phyloP scores from a whole-genome alignment of 1,284 basidiomycete species.

The Xerocomus nothofagi region DNA sequence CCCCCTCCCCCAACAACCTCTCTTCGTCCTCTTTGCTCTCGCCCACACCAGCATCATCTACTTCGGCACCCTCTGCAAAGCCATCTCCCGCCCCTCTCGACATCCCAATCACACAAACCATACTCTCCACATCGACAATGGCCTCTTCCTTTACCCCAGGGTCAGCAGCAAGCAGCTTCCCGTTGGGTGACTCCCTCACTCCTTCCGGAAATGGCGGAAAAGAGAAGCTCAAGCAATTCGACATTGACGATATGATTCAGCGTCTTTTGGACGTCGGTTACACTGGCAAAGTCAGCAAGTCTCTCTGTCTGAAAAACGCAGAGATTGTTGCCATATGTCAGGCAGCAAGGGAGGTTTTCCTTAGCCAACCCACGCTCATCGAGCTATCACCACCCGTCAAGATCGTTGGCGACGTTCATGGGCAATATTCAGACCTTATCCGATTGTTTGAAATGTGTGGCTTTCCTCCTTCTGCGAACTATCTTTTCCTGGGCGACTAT shows the following conservation, averaged over 20 bases:
- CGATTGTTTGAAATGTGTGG: constrained; percentile 99
- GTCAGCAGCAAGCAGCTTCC: constrained; percentile 44
- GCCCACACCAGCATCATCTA: constrained; percentile 29
- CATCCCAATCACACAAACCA: constrained; percentile 70
- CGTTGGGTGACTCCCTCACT: constrained; percentile 37
- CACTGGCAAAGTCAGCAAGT: constrained; percentile 96
- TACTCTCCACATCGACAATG: constrained; percentile 60
- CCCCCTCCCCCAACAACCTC: constrained; percentile 32
- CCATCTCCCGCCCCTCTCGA: constrained; percentile 60
- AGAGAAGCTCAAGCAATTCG: constrained; percentile 68
- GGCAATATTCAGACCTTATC: constrained; percentile 98
- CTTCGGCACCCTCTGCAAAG: constrained; percentile 40
- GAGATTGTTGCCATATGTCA: constrained; percentile 96
- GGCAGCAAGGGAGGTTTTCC: constrained; percentile 96
- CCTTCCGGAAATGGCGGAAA: constrained; percentile 48
- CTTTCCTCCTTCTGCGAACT: constrained; percentile 96
- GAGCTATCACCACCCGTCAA: constrained; percentile 98
- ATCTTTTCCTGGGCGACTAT: constrained; percentile 98
- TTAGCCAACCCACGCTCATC: constrained; percentile 95
- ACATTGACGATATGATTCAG: constrained; percentile 99
- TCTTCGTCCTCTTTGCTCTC: constrained; percentile 29
- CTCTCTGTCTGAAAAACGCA: constrained; percentile 93
- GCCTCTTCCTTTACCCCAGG: constrained; percentile 44
- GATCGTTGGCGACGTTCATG: constrained; percentile 99
- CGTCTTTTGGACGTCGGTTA: constrained; percentile 96